Evolutionary conservation across 2,329 filamentous ascomycete species (phyloP).

Genomic region (Exophiala lecanii-corni): DNA sequence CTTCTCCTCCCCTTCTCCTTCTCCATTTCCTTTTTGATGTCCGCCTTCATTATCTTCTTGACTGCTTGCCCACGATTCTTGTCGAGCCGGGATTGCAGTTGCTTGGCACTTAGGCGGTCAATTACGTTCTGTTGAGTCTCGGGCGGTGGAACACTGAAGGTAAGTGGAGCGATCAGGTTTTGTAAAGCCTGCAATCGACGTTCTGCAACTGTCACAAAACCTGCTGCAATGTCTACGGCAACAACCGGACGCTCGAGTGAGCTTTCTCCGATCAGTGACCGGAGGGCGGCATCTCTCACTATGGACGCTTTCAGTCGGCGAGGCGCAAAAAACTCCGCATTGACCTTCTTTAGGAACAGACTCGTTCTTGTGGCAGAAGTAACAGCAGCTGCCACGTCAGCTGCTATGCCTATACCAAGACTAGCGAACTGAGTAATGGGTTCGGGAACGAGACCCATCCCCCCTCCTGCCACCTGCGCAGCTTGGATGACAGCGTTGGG

Average conservation of each 20-base stretch:
- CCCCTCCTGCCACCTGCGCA: slow-evolving; percentile 6
- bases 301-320: slow-evolving; percentile 6
- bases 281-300: background rate
- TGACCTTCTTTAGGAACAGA: slow-evolving; percentile 4
- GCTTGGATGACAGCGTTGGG: slow-evolving; percentile 13
- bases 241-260: background rate
- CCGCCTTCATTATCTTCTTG: background rate
- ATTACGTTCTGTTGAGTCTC: slow-evolving; percentile 1
- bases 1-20: background rate
- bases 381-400: slow-evolving; percentile 2
- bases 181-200: slow-evolving; percentile 4
- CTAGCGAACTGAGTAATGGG: slow-evolving; percentile 12
- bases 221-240: background rate
- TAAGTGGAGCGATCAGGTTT: slow-evolving; percentile 1
- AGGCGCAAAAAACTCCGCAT: slow-evolving; percentile 6
- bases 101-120: slow-evolving; percentile 3
- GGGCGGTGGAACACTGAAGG: slow-evolving; percentile 2
- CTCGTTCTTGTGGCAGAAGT: slow-evolving; percentile 1
- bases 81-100: background rate
- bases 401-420: slow-evolving; percentile 4
- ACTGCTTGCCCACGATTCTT: background rate
- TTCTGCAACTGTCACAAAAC: slow-evolving; percentile 1
- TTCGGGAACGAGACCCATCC: slow-evolving; percentile 14
- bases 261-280: background rate
- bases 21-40: slow-evolving; percentile 1